Evolutionary conservation across 805 yeast species (phyloP), one percentile per base, ranked within the genome.

Genomic region (Ogataea henricii): DNA sequence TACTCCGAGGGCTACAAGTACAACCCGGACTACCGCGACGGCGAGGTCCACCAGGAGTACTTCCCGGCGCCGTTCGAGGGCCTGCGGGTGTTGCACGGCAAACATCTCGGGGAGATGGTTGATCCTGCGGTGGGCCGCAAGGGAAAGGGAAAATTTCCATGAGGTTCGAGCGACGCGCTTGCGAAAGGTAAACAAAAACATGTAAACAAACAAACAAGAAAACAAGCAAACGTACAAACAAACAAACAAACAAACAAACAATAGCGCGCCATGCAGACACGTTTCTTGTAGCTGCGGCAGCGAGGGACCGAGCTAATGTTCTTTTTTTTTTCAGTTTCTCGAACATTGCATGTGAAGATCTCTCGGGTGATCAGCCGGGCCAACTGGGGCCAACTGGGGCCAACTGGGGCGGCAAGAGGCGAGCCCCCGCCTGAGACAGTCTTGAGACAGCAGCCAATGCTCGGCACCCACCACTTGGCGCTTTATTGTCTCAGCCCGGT

Each of bases 1-100:
- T 92, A 91, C 63, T 85, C 87, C 14, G 79, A 84, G 45, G 84
- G 82, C 13, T 94, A 94, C 69, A 89, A 89, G 65, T 95, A 94
- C 66, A 90, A 90, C 57, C 99, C 99, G 0, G 76, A 81, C 54
- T 95, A 64, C 64, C 69, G 70, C 39, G 80, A 83, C 47, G 98
- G 98, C 0, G 64, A 70, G 44, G 94, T 87, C 4, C 63, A 70
- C 35, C 99, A 94, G 64, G 77, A 73, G 10, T 89, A 87, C 60
- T 71, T 92, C 59, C 98, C 97, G 0, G 70, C 73, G 6, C 84
- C 75, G 21, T 60, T 87, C 3, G 69, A 66, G 6, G 76, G 66
- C 5, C 51, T 72, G 33, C 70, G 68, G 44, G 81, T 89, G 55
- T 67, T 87, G 40, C 78, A 71, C 12, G 80, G 79, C 1, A 59